Conservation (phyloP, 2,329 filamentous ascomycete genomes). For the Cladosporium velox region DNA sequence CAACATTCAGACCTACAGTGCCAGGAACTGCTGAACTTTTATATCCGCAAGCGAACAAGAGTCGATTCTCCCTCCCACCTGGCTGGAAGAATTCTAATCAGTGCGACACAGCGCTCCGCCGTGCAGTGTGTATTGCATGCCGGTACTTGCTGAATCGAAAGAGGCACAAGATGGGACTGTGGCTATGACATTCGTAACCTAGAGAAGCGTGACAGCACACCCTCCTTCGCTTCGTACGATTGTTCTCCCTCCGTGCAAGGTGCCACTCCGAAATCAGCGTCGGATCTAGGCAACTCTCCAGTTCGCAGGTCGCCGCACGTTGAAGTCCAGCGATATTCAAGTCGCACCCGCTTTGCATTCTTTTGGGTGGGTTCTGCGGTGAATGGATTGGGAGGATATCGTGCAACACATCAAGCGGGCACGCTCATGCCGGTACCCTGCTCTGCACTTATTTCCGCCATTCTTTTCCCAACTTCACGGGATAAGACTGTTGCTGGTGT, state of each 20-base stretch:
- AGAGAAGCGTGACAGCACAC: too few relatives aligned
- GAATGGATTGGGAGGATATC: neutral
- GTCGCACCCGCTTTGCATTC: neutral
- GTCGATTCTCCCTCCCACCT: neutral
- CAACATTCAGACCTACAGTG: too few relatives aligned
- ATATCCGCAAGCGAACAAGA: neutral
- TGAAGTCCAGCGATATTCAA: too few relatives aligned
- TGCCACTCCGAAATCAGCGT: neutral
- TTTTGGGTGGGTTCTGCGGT: neutral
- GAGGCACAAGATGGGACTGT: too few relatives aligned
- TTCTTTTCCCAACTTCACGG: too few relatives aligned
- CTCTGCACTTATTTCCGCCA: too few relatives aligned
- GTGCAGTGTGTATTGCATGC: neutral
- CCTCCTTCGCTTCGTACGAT: neutral
- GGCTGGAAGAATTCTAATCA: too few relatives aligned
- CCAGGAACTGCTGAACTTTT: too few relatives aligned
- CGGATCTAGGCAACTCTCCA: neutral
- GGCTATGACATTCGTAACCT: too few relatives aligned
- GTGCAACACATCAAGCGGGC: neutral
- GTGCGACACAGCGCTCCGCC: too few relatives aligned
- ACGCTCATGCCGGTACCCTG: neutral
- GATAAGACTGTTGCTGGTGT: too few relatives aligned
- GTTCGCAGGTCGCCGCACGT: neutral
- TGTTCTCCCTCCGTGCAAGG: neutral
- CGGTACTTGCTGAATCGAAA: neutral